Evolutionary conservation across 2,329 filamentous ascomycete genomes (phyloP).

Genomic region (Paecilomyces fulvus): DNA sequence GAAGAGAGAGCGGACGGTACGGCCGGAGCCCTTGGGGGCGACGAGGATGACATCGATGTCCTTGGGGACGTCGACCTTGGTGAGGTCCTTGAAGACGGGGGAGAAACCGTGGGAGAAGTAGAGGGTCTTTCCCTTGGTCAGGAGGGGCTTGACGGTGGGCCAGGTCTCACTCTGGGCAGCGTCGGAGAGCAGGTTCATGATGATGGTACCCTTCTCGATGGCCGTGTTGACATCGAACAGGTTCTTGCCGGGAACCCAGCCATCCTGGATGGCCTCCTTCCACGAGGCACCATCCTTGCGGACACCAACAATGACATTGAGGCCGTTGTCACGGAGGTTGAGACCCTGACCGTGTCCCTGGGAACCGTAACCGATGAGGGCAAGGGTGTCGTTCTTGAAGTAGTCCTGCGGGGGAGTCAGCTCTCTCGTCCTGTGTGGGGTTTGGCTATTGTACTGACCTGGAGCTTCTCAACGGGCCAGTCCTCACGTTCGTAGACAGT

Average conservation of each 20-base stretch:
- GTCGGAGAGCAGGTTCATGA: slow-evolving; percentile 99
- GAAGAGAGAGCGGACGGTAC: slow-evolving; percentile 98
- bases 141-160: slow-evolving; percentile 94
- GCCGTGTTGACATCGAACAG: slow-evolving; percentile 97
- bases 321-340: slow-evolving; percentile 98
- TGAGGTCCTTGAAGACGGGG: slow-evolving; percentile 98
- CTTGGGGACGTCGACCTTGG: slow-evolving; percentile 92
- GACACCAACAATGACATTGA: slow-evolving; percentile 98
- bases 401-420: slow-evolving; percentile 57
- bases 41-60: slow-evolving; percentile 99
- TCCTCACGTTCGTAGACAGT: slow-evolving; percentile 94
- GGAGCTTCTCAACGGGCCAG: slow-evolving; percentile 97
- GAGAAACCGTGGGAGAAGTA: slow-evolving; percentile 99
- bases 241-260: slow-evolving; percentile 98
- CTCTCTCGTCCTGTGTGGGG: neutral
- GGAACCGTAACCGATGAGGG: slow-evolving; percentile 96
- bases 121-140: slow-evolving; percentile 99
- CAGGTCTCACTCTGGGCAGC: slow-evolving; percentile 98
- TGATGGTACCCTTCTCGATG: slow-evolving; percentile 81
- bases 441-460: slow-evolving; percentile 51
- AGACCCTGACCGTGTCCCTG: slow-evolving; percentile 99
- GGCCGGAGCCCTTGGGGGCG: slow-evolving; percentile 97
- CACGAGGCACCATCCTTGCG: slow-evolving; percentile 97
- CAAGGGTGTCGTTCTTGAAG: slow-evolving; percentile 99
- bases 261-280: slow-evolving; percentile 95